These are phyloP conservation scores for Fonsecaea pugnacius DNA, from an alignment of 2,329 filamentous ascomycete species.

Conservation along the genomic window DNA sequence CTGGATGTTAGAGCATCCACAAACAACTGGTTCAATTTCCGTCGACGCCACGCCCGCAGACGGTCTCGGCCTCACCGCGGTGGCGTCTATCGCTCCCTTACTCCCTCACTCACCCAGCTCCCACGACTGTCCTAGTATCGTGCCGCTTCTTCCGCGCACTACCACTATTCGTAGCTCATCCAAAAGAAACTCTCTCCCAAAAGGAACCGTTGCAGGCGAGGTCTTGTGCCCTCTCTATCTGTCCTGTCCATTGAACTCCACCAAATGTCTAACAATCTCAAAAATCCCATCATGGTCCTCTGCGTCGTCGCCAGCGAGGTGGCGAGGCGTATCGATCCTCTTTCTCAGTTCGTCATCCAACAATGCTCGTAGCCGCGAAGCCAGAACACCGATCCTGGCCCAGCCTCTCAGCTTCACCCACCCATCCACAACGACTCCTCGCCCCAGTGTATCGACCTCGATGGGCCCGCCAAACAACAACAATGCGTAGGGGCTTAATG, in stretches of 20 bases:
- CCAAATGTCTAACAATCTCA: constrained; percentile 74
- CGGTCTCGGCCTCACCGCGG: background rate
- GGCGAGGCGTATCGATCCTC: constrained; percentile 76
- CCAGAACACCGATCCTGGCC: constrained; percentile 90
- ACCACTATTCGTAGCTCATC: background rate
- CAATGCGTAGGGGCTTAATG: constrained; percentile 86
- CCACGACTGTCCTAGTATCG: too few species aligned
- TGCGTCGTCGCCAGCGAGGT: constrained; percentile 42
- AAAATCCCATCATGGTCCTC: constrained; percentile 64
- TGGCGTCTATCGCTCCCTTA: background rate
- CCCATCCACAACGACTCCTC: constrained; percentile 86
- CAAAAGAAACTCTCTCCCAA: background rate
- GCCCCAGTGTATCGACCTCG: constrained; percentile 80
- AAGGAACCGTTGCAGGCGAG: background rate
- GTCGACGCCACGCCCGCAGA: background rate
- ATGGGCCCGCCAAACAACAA: constrained; percentile 84
- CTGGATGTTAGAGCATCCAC: background rate
- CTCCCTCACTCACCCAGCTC: too few species aligned
- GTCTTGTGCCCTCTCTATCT: constrained; percentile 39
- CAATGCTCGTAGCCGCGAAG: constrained; percentile 80
- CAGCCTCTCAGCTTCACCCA: constrained; percentile 87
- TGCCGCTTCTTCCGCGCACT: too few species aligned
- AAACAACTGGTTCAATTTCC: background rate
- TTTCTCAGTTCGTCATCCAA: constrained; percentile 80
- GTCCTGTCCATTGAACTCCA: constrained; percentile 89